Conservation (phyloP, 495 filamentous ascomycete species). For the Bombardia bombarda region DNA sequence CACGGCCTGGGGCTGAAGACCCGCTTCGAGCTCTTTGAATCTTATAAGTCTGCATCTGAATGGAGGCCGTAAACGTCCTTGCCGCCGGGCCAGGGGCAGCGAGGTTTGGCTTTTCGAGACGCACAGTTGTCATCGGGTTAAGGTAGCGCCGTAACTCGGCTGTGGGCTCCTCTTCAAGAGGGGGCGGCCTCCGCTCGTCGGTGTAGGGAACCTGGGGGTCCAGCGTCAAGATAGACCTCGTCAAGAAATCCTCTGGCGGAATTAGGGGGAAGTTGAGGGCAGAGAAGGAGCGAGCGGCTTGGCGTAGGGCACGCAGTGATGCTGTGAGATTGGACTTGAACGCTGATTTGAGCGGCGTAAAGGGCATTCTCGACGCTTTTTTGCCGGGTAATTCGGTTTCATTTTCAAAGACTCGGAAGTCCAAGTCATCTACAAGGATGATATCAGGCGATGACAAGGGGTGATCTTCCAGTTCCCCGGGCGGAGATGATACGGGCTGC, state of each 20-base stretch:
- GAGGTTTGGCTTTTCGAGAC: slow-evolving; percentile 48
- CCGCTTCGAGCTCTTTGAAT: slow-evolving; percentile 37
- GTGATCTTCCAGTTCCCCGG: slow-evolving; percentile 31
- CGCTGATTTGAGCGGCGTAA: slow-evolving; percentile 41
- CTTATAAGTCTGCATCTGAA: slow-evolving; percentile 82
- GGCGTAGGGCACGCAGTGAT: slow-evolving; percentile 78
- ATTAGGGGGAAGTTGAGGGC: slow-evolving; percentile 64
- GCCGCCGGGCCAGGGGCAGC: slow-evolving; percentile 20
- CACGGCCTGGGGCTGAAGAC: slow-evolving; percentile 28
- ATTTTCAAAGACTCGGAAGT: slow-evolving; percentile 37
- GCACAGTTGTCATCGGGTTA: slow-evolving; percentile 68
- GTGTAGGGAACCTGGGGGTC: slow-evolving; percentile 67
- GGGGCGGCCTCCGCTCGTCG: slow-evolving; percentile 80
- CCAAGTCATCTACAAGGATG: slow-evolving; percentile 30
- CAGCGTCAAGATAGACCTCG: slow-evolving; percentile 73
- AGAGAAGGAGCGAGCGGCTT: slow-evolving; percentile 77
- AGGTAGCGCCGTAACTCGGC: slow-evolving; percentile 86
- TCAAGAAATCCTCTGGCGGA: slow-evolving; percentile 82
- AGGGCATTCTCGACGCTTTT: slow-evolving; percentile 21
- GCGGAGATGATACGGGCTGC: slow-evolving; percentile 35
- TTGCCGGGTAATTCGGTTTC: slow-evolving; percentile 23
- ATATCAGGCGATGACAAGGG: slow-evolving; percentile 35
- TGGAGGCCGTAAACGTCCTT: slow-evolving; percentile 58
- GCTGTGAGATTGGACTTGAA: slow-evolving; percentile 95
- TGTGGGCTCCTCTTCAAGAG: slow-evolving; percentile 64